Evolutionary conservation across 331 rosid genomes (phyloP).

Genomic region (Malus hybrid): DNA sequence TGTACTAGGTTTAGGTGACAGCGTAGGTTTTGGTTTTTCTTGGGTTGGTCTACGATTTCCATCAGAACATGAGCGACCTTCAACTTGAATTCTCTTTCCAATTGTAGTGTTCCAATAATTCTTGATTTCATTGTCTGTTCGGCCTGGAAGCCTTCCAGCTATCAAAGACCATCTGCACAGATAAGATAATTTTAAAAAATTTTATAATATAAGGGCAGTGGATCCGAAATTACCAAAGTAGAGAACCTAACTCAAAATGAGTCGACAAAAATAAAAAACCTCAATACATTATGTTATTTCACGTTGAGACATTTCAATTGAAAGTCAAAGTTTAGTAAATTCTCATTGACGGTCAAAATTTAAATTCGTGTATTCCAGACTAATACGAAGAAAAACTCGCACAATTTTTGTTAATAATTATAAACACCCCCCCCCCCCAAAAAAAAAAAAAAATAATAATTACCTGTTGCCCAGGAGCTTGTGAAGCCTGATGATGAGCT

Average conservation of each 20-base stretch:
- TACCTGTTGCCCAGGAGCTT: constrained; percentile 69
- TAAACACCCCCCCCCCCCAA: neutral
- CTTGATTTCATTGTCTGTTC: constrained; percentile 86
- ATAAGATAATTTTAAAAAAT: neutral
- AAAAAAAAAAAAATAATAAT: neutral
- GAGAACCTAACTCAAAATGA: neutral
- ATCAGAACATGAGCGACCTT: neutral
- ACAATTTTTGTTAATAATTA: neutral
- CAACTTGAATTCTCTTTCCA: constrained; percentile 47
- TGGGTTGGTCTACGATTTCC: neutral
- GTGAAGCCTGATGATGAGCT: constrained; percentile 66
- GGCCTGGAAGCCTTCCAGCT: constrained; percentile 79
- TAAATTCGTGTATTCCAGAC: neutral
- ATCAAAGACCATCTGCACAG: constrained; percentile 65
- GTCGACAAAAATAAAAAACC: neutral
- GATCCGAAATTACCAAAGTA: neutral
- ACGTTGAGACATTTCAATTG: neutral
- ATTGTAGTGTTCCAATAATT: constrained; percentile 67
- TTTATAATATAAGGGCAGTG: neutral
- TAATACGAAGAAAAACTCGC: neutral
- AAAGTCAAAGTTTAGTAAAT: neutral
- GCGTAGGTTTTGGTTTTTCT: neutral
- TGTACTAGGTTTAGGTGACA: neutral
- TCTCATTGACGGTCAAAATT: neutral
- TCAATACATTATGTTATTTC: neutral